phyloP scores from a whole-genome alignment of 1,284 basidiomycete species.

The Afroboletus lepidellus region DNA sequence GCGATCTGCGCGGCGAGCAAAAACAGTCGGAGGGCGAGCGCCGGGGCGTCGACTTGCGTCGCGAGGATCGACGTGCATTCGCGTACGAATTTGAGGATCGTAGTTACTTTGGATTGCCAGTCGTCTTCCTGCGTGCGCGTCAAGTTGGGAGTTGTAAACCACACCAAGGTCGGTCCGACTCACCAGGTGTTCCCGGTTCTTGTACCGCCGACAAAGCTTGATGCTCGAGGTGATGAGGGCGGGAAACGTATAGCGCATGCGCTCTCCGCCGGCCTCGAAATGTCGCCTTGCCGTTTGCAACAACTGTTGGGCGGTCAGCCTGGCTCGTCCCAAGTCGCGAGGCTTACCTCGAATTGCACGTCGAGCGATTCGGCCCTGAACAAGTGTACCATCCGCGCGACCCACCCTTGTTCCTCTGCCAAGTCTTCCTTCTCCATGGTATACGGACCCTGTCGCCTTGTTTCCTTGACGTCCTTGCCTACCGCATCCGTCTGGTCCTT shows the following conservation, averaged over 20 bases:
- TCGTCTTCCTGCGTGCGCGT: slow-evolving; percentile 61
- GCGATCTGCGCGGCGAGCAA: slow-evolving; percentile 91
- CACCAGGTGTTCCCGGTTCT: slow-evolving; percentile 68
- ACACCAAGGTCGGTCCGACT: not conserved
- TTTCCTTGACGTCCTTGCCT: slow-evolving; percentile 47
- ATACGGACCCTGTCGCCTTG: slow-evolving; percentile 55
- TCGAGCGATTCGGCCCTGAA: slow-evolving; percentile 83
- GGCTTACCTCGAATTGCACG: slow-evolving; percentile 81
- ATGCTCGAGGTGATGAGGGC: slow-evolving; percentile 89
- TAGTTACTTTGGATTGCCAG: slow-evolving; percentile 79
- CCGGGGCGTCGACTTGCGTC: slow-evolving; percentile 87
- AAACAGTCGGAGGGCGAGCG: slow-evolving; percentile 87
- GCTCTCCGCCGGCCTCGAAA: slow-evolving; percentile 87
- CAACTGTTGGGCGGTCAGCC: slow-evolving; percentile 46
- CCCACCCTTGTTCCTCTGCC: slow-evolving; percentile 97
- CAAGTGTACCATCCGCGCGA: slow-evolving; percentile 92
- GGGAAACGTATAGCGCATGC: slow-evolving; percentile 93
- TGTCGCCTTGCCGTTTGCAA: slow-evolving; percentile 86
- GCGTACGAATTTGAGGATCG: slow-evolving; percentile 88
- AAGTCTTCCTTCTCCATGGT: slow-evolving; percentile 78
- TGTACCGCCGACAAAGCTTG: slow-evolving; percentile 87
- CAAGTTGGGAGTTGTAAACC: too few species aligned
- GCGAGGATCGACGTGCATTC: slow-evolving; percentile 90
- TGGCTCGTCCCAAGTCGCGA: not conserved
- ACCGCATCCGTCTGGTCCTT: slow-evolving; percentile 79